phyloP scores from a whole-genome alignment of 2,329 filamentous ascomycete species.

The Diplodia mutila region DNA sequence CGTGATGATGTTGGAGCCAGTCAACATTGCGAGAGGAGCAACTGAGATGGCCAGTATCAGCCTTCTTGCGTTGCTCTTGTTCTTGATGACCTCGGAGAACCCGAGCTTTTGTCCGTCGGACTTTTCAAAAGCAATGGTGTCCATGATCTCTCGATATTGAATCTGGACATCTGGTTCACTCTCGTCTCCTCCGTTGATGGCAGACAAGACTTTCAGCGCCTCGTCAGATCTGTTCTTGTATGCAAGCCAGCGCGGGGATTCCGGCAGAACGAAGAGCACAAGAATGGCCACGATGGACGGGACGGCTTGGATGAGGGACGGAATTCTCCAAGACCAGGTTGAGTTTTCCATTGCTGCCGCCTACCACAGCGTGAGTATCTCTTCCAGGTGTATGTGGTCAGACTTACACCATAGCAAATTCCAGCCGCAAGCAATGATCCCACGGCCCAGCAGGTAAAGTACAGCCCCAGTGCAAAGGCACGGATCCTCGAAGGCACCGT shows the following conservation, averaged over 20 bases:
- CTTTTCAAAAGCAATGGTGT: conserved; percentile 52
- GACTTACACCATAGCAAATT: conserved; percentile 21
- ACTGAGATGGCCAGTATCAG: conserved; percentile 45
- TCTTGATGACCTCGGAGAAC: conserved; percentile 29
- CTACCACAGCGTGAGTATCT: not conserved
- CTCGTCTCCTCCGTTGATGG: not conserved
- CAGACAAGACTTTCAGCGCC: not conserved
- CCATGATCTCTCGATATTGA: conserved; percentile 48
- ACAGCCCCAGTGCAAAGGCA: conserved; percentile 18
- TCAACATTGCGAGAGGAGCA: conserved; percentile 39
- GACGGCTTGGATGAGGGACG: conserved; percentile 52
- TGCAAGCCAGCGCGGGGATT: not conserved
- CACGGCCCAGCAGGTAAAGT: conserved; percentile 24
- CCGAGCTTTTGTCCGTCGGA: conserved; percentile 43
- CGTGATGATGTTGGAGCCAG: not conserved
- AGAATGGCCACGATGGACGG: conserved; percentile 49
- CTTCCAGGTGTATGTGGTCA: not conserved
- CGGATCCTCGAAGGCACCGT: conserved; percentile 20
- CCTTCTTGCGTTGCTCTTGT: conserved; percentile 42
- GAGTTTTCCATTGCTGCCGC: conserved; percentile 7
- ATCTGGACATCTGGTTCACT: conserved; percentile 39
- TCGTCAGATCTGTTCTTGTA: not conserved
- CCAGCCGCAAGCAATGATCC: conserved; percentile 23
- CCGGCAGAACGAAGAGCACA: conserved; percentile 34
- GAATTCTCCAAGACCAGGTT: conserved; percentile 47